phyloP scores from a whole-genome alignment of 2,329 filamentous ascomycete species.

The Acephala macrosclerotiorum region DNA sequence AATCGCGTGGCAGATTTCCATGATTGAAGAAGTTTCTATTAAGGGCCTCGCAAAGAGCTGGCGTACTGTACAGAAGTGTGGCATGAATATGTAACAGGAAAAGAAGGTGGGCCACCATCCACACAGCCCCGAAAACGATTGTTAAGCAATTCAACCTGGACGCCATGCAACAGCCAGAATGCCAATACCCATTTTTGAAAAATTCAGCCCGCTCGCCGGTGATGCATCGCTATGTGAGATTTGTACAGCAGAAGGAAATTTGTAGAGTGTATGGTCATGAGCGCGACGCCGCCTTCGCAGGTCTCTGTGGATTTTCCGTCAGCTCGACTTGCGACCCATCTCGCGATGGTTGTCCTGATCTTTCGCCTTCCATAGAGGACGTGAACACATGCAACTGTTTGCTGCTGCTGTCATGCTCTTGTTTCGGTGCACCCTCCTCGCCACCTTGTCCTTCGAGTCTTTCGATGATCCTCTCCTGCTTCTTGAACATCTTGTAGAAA shows the following conservation, averaged over 20 bases:
- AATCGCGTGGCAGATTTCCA: neutral
- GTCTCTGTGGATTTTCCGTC: neutral
- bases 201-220: neutral
- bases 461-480: slow-evolving; percentile 32
- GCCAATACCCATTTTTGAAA: neutral
- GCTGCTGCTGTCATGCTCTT: neutral
- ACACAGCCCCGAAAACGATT: neutral
- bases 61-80: neutral
- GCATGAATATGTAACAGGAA: neutral
- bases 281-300: no score
- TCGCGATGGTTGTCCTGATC: slow-evolving; percentile 5
- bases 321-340: neutral
- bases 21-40: neutral
- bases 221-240: slow-evolving; percentile 5
- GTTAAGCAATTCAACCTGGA: neutral
- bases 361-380: slow-evolving; percentile 1
- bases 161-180: neutral
- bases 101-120: neutral
- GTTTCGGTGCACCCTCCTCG: slow-evolving; percentile 11
- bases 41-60: neutral
- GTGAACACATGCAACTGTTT: neutral
- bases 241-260: slow-evolving; percentile 3
- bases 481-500: slow-evolving; percentile 50
- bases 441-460: slow-evolving; percentile 20
- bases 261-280: neutral